A percentile compares a stretch with the other conserved stretches of the same genome.
phyloP scores from a whole-genome alignment of 192 early-diverging fungal species.

The Linnemannia elongata region DNA sequence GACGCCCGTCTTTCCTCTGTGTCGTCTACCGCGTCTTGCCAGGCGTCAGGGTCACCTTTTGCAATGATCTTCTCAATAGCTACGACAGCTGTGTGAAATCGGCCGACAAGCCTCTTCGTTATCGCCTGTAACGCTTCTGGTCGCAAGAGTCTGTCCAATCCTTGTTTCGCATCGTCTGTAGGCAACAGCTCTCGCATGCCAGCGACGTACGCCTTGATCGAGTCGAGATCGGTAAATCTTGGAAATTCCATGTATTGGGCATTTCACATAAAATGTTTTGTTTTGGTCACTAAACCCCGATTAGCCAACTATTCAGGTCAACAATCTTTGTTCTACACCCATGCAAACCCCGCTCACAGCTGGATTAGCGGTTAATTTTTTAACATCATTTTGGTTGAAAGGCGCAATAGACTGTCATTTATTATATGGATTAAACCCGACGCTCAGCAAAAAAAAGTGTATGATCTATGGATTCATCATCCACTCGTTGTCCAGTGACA shows the following conservation, averaged over 20 bases:
- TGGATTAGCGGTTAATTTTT: too few relatives aligned
- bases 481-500: too few relatives aligned
- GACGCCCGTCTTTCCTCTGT: conserved; percentile 16
- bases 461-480: too few relatives aligned
- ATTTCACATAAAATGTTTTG: too few relatives aligned
- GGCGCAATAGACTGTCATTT: too few relatives aligned
- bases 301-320: too few relatives aligned
- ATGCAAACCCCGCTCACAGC: too few relatives aligned
- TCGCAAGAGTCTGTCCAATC: conserved; percentile 11
- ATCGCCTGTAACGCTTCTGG: conserved; percentile 12
- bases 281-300: too few relatives aligned
- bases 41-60: not conserved
- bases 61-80: conserved; percentile 8
- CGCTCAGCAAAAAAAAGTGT: too few relatives aligned
- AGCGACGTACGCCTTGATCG: conserved; percentile 1
- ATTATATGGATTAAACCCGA: too few relatives aligned
- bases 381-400: too few relatives aligned
- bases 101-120: conserved; percentile 12
- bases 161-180: not conserved
- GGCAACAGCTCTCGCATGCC: not conserved
- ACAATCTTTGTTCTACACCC: too few relatives aligned
- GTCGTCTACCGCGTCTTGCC: conserved; percentile 8
- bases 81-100: not conserved
- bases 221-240: not conserved
- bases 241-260: conserved; percentile 18